These are phyloP conservation scores for Macrolepiota fuliginosa DNA, from an alignment of 768 basidiomycete species.

Conservation along the genomic window DNA sequence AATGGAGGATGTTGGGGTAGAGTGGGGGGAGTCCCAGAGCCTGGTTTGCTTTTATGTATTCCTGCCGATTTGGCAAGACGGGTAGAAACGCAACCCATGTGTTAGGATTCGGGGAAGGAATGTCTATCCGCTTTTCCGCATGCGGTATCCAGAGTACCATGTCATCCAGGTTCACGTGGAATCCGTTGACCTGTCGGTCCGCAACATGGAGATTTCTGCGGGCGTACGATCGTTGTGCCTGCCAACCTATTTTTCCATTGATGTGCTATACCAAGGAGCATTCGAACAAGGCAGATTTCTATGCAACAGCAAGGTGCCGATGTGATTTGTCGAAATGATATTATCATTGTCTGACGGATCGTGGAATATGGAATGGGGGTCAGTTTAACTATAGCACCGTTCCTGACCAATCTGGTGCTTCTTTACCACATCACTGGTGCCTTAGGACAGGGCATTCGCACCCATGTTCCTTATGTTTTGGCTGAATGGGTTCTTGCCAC, in stretches of 20 bases:
- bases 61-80: slow-evolving; percentile 27
- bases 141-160: slow-evolving; percentile 27
- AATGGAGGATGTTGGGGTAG: slow-evolving; percentile 23
- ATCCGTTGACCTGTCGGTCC: slow-evolving; percentile 10
- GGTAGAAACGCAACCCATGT: slow-evolving; percentile 29
- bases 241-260: slow-evolving; percentile 3
- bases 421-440: slow-evolving; percentile 16
- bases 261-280: not conserved
- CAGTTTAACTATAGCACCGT: slow-evolving; percentile 13
- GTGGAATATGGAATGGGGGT: not conserved
- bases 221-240: not conserved
- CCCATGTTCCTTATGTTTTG: not conserved
- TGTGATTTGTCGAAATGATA: slow-evolving; percentile 1
- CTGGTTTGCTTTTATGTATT: slow-evolving; percentile 34
- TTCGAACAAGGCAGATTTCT: not conserved
- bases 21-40: slow-evolving; percentile 16
- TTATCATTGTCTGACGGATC: not conserved
- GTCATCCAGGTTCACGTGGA: slow-evolving; percentile 27
- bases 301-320: not conserved
- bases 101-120: slow-evolving; percentile 25
- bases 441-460: slow-evolving; percentile 6
- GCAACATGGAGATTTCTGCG: slow-evolving; percentile 6
- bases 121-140: slow-evolving; percentile 36
- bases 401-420: slow-evolving; percentile 9
- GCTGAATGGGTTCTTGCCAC: not conserved